phyloP scores from a whole-genome alignment of 768 basidiomycete species.

The Russula sp. region DNA sequence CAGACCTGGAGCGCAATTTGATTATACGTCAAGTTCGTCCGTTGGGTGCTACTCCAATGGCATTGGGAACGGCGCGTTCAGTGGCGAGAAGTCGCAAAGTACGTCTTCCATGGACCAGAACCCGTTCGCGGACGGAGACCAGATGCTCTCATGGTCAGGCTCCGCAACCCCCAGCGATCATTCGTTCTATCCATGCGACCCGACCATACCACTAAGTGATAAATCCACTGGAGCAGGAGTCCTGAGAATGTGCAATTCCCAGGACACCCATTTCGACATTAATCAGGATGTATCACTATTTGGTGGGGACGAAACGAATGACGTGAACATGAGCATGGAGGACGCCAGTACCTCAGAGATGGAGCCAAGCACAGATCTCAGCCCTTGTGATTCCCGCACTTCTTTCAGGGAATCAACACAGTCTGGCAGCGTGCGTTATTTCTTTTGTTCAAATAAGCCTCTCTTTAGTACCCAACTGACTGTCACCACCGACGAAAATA shows the following conservation, averaged over 20 bases:
- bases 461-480: background rate
- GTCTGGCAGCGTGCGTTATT: background rate
- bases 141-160: background rate
- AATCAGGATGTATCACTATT: too few species aligned
- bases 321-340: background rate
- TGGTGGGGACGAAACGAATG: background rate
- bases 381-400: background rate
- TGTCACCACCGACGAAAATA: background rate
- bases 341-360: background rate
- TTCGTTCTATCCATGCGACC: background rate
- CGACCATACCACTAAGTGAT: background rate
- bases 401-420: background rate
- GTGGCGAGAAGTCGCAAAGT: background rate
- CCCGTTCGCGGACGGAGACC: background rate
- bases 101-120: background rate
- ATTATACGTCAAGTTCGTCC: background rate
- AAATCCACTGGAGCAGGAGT: background rate
- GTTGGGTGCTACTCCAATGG: background rate
- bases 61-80: background rate
- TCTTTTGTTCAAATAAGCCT: background rate
- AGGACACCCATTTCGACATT: background rate
- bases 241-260: background rate
- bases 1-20: background rate
- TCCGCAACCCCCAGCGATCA: background rate
- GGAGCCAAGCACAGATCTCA: background rate